Base-by-base conservation (phyloP, 352 stramenopile genomes). In the Phytophthora sp. region DNA sequence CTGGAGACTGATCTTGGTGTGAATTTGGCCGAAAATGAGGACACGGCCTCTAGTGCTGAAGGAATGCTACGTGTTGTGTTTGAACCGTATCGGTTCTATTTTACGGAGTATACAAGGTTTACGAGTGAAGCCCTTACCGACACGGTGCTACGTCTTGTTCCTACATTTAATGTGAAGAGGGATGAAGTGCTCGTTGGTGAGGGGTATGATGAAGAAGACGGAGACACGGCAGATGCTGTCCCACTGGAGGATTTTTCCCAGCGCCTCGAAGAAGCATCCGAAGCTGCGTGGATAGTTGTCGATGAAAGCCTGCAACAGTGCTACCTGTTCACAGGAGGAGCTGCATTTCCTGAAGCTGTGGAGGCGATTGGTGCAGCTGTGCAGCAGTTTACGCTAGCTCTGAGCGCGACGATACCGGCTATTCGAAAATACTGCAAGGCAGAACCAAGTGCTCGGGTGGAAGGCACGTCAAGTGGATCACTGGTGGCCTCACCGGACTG, bases 321-420 rank as follows among this genome's bases (percentile, higher is more conserved):
- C 42, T 88, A 85, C 58, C 69, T 79, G 45, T 87, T 88, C 55
- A 86, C 67, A 7, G 78, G 69, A 15, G 78, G 83, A 15, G 74
- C 72, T 27, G 74, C 74, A 12, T 92, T 90, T 31, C 83, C 83
- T 0, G 83, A 89, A 27, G 82, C 76, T 0, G 56, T 89, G 5
- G 53, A 72, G 30, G 79, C 76, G 0, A 69, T 84, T 32, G 56
- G 65, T 2, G 32, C 54, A 9, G 74, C 80, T 12, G 73, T 87
- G 35, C 55, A 82, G 66, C 72, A 84, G 27, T 77, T 89, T 42
- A 75, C 72, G 1, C 51, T 77, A n/a, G 54, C 72, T 8, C 50
- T 91, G 32, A 59, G 61, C 42, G 38, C 63, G 0, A 67, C 59
- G 15, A 59, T 89, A 4, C 76, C 82, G n/a, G 42, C 58, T 7